Conservation (phyloP, 345 rosid genomes). For the Corchorus capsularis region DNA sequence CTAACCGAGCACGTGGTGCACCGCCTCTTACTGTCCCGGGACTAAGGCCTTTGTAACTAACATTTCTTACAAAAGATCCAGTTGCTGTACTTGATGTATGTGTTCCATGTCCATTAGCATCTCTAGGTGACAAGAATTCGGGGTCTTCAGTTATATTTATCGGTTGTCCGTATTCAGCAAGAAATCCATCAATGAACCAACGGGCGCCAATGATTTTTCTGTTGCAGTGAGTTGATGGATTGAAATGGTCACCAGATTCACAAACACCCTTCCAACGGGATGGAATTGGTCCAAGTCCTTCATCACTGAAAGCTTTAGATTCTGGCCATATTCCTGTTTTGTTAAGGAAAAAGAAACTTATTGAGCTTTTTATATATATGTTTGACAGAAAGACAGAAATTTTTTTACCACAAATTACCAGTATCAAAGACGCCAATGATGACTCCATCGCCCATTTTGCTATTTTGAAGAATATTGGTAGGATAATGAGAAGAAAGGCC, state of each 20-base stretch:
- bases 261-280: conserved; percentile 45
- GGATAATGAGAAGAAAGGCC: conserved; percentile 47
- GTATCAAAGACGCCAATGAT: conserved; percentile 68
- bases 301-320: conserved; percentile 31
- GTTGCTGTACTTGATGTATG: conserved; percentile 30
- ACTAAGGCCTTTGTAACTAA: conserved; percentile 35
- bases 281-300: conserved; percentile 46
- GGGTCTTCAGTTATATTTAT: conserved; percentile 24
- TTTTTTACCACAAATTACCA: conserved; percentile 29
- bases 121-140: conserved; percentile 37
- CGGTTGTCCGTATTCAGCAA: conserved; percentile 19
- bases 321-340: conserved; percentile 49
- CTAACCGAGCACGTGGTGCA: conserved; percentile 45
- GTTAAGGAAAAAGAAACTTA: background rate
- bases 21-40: conserved; percentile 44
- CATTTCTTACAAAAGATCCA: conserved; percentile 35
- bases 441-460: conserved; percentile 67
- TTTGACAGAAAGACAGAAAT: background rate
- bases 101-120: conserved; percentile 25
- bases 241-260: conserved; percentile 37
- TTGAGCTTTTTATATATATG: background rate
- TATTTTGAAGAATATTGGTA: conserved; percentile 13
- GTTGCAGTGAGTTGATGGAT: conserved; percentile 38
- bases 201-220: conserved; percentile 39
- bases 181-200: conserved; percentile 34